These are phyloP conservation scores for Volvox africanus DNA, from an alignment of 139 green algal species.

Conservation along the genomic window DNA sequence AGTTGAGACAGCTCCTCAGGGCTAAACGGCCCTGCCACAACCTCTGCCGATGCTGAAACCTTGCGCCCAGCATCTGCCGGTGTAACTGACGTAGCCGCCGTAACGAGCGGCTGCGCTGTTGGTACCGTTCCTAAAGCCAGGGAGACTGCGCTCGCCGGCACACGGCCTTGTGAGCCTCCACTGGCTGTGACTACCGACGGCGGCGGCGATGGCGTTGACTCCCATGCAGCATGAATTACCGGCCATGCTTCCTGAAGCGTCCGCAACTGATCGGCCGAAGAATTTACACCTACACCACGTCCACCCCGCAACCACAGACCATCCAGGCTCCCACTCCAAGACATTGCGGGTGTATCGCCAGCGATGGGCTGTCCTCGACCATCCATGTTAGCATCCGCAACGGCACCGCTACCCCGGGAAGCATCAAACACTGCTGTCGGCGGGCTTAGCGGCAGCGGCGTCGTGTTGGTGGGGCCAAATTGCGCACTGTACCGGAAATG, in stretches of 20 bases:
- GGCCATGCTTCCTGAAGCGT: background rate
- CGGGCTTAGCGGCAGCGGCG: background rate
- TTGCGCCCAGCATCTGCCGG: background rate
- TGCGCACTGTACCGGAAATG: background rate
- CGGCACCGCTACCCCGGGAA: too few relatives aligned
- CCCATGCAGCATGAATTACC: background rate
- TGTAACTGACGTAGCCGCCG: background rate
- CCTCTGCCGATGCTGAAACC: background rate
- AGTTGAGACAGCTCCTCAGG: conserved; percentile 31
- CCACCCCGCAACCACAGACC: background rate
- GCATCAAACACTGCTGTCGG: background rate
- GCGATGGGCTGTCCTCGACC: too few relatives aligned
- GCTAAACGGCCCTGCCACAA: conserved; percentile 1
- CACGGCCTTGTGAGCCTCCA: background rate
- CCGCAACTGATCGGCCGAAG: too few relatives aligned
- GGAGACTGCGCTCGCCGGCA: too few relatives aligned
- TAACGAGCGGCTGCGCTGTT: background rate
- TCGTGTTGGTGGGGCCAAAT: background rate
- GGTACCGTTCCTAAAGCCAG: background rate
- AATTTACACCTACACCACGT: too few relatives aligned
- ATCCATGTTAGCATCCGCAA: background rate
- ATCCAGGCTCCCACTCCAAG: background rate
- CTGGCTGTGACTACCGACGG: background rate
- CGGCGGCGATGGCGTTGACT: background rate
- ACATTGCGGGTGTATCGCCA: background rate